These are phyloP conservation scores for Fusarium udum DNA, from an alignment of 2,329 filamentous ascomycete species.

Conservation along the genomic window DNA sequence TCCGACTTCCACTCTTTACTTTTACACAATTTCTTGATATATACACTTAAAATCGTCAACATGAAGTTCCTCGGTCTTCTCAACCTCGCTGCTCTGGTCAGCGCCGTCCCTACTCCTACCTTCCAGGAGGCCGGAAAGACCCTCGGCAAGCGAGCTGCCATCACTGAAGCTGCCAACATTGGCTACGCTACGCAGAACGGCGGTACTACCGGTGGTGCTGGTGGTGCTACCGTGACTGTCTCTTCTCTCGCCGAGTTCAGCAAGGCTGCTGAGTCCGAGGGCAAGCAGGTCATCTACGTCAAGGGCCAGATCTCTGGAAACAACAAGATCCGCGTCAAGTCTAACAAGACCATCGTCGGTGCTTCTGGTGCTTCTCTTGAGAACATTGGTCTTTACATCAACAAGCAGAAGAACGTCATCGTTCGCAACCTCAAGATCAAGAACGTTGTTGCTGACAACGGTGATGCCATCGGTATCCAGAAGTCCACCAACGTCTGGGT, in stretches of 20 bases:
- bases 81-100: slow-evolving; percentile 45
- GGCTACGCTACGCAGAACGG: slow-evolving; percentile 50
- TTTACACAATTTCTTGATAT: background rate
- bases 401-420: slow-evolving; percentile 66
- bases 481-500: slow-evolving; percentile 69
- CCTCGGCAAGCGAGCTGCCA: slow-evolving; percentile 48
- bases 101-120: slow-evolving; percentile 46
- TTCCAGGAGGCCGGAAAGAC: slow-evolving; percentile 40
- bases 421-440: slow-evolving; percentile 69
- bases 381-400: slow-evolving; percentile 63
- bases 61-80: slow-evolving; percentile 49
- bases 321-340: slow-evolving; percentile 53
- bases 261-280: slow-evolving; percentile 56
- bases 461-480: slow-evolving; percentile 70
- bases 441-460: slow-evolving; percentile 63
- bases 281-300: slow-evolving; percentile 54
- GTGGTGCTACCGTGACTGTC: slow-evolving; percentile 58
- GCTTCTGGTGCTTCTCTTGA: slow-evolving; percentile 50
- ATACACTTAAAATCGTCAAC: slow-evolving; percentile 13
- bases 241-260: slow-evolving; percentile 57
- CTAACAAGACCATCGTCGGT: slow-evolving; percentile 59
- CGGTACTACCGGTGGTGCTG: slow-evolving; percentile 61
- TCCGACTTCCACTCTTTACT: slow-evolving; percentile 33
- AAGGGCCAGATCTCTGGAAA: slow-evolving; percentile 53
- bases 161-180: slow-evolving; percentile 49